Evolutionary conservation across 2,329 filamentous ascomycete species (phyloP), one percentile per base, ranked within the genome.

Genomic region (Alternaria triticina): DNA sequence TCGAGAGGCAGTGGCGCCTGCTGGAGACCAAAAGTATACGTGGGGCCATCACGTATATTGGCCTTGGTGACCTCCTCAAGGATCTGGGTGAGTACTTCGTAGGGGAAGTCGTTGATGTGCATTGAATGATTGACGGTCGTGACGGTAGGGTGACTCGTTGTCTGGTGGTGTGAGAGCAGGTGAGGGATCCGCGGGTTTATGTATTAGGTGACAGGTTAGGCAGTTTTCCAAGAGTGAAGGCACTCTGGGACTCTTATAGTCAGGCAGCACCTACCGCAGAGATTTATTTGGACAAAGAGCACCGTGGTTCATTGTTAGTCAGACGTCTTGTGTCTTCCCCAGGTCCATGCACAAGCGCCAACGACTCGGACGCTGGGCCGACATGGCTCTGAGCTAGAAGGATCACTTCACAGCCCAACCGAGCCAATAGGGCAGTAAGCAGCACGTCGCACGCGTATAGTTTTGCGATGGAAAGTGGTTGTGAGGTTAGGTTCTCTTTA

Each of bases 11-110:
- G 74, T 7, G 82, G 82, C 27, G 83, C 81, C 73, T 86, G 82
- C 25, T 80, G 83, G 27, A 87, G 78, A 61, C 85, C 85, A 70
- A 86, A 87, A 58, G 84, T 86, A 74, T 82, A 87, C 57, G 76
- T 80, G 20, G 82, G 82, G 49, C 82, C 81, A 74, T 85, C 79
- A 54, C 76, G 75, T 64, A 80, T 77, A 71, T 86, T 86, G 69
- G 82, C 75, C 61, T 80, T 77, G 65, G 84, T 81, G 61, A 84
- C 81, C 67, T 83, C 77, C 51, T 83, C 78, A 56, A 87, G 83
- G 72, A 87, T 86, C 66, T 82, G 76, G 61, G 81, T 81, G 64
- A 86, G 80, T 62, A 87, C 81, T 79, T 87, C 85, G 69, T 79
- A 80, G 20, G 85, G 85, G 56, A 87, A 80, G 59, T 82, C 77